Evolutionary conservation across 176 grass and related monocot species (phyloP), one percentile per base, ranked within the genome.

Genomic region (Puccinellia tenuiflora): DNA sequence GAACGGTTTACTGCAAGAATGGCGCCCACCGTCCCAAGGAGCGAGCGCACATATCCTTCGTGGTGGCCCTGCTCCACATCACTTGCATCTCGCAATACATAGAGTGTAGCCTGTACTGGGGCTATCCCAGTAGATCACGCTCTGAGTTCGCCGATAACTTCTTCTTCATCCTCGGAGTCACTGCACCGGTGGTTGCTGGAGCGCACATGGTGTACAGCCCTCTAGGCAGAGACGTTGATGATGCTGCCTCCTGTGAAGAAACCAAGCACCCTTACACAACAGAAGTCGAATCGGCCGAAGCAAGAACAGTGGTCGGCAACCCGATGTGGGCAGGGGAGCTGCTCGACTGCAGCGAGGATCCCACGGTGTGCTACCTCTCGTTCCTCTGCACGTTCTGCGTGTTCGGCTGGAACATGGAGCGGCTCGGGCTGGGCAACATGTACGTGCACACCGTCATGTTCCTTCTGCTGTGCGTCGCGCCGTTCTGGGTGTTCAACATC

Each of bases 391-490:
- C 77, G 4, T 95, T 86, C 79, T 98, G 96, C 83, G 96, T 98
- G 62, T 95, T 98, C 10, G 93, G 96, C 3, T 98, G 96, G 96
- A 98, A 98, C 73, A 93, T 95, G 92, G 92, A 98, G 83, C 85
- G 96, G 74, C 80, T 98, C 31, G 91, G 96, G 35, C 90, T 98
- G 68, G 91, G 92, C 20, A 95, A 98, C 83, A 98, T 98, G 96
- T 98, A 92, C 67, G 80, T 95, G 21, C 96, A 98, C 77, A 87
- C 92, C 4, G 28, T 82, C 33, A 93, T 86, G 43, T 95, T 95
- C 72, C 77, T 98, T 43, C 87, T 98, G 57, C 81, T 98, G 52
- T 98, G 96, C 80, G 39, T 90, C 3, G 83, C 91, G 43, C 96
- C 96, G 2, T 98, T 98, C 55, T 98, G 93, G 91, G 88, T 95